These are phyloP conservation scores for Pisolithus orientalis DNA, from an alignment of 768 basidiomycete species.

Conservation along the genomic window DNA sequence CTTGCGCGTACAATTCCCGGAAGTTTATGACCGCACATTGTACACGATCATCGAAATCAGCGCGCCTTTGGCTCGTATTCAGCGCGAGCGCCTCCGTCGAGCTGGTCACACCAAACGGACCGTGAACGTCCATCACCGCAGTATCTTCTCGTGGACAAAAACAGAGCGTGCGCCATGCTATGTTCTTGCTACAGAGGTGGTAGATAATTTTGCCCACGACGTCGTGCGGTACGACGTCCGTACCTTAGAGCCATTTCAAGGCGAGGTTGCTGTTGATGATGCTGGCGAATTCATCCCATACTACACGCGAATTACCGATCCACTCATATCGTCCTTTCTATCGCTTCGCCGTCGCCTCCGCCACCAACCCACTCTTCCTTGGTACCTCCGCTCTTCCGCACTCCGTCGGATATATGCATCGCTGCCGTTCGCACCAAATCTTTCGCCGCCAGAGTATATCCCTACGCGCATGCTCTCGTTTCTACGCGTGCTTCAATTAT, in stretches of 20 bases:
- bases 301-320: slow-evolving; percentile 81
- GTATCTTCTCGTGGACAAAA: slow-evolving; percentile 80
- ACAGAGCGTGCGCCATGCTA: slow-evolving; percentile 82
- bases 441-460: slow-evolving; percentile 83
- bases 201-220: slow-evolving; percentile 98
- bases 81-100: slow-evolving; percentile 57
- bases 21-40: slow-evolving; percentile 87
- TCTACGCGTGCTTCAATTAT: slow-evolving; percentile 69
- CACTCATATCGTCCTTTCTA: slow-evolving; percentile 75
- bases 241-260: slow-evolving; percentile 80
- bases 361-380: slow-evolving; percentile 53
- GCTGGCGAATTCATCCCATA: slow-evolving; percentile 79
- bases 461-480: slow-evolving; percentile 88
- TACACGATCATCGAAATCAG: slow-evolving; percentile 97
- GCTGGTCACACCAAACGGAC: slow-evolving; percentile 31
- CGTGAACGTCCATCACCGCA: slow-evolving; percentile 65
- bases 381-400: slow-evolving; percentile 45
- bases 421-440: slow-evolving; percentile 87
- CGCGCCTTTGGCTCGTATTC: slow-evolving; percentile 64
- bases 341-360: slow-evolving; percentile 54
- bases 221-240: slow-evolving; percentile 83
- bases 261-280: slow-evolving; percentile 69
- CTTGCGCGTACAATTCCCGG: slow-evolving; percentile 70
- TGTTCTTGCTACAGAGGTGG: slow-evolving; percentile 91
- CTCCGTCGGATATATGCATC: slow-evolving; percentile 60